These are phyloP conservation scores for Wallacemonas sp. DNA, from an alignment of 208 protist genomes.

Conservation along the genomic window DNA sequence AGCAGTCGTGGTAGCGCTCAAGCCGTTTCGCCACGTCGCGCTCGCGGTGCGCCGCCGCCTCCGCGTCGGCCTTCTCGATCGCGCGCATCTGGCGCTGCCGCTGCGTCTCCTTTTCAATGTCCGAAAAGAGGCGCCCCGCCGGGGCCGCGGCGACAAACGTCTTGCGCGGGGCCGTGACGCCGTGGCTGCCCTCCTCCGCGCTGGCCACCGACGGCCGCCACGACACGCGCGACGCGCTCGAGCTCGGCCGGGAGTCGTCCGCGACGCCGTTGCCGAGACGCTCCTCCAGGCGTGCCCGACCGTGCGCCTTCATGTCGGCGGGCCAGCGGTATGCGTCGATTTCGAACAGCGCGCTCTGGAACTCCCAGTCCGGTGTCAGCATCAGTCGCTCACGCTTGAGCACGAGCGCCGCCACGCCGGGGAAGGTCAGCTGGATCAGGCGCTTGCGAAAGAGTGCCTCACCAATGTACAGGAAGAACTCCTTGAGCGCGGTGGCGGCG, in stretches of 20 bases:
- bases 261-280: slow-evolving; percentile 15
- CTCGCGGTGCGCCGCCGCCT: slow-evolving; percentile 12
- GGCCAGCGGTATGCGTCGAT: slow-evolving; percentile 81
- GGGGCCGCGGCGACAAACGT: slow-evolving; percentile 70
- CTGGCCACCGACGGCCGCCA: slow-evolving; percentile 20
- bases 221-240: slow-evolving; percentile 21
- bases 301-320: slow-evolving; percentile 39
- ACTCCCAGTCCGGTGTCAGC: slow-evolving; percentile 49
- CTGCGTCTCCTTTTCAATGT: slow-evolving; percentile 66
- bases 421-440: slow-evolving; percentile 66
- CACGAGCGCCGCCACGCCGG: slow-evolving; percentile 59
- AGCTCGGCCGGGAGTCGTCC: slow-evolving; percentile 34
- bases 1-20: slow-evolving; percentile 24
- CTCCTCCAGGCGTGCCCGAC: slow-evolving; percentile 31
- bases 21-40: slow-evolving; percentile 15
- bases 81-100: slow-evolving; percentile 29
- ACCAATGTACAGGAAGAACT: slow-evolving; percentile 86
- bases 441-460: slow-evolving; percentile 72
- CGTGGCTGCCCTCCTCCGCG: not conserved
- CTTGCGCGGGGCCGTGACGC: slow-evolving; percentile 23
- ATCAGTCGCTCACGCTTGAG: slow-evolving; percentile 63
- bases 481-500: slow-evolving; percentile 58
- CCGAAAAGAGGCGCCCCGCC: slow-evolving; percentile 71
- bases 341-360: slow-evolving; percentile 65
- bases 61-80: slow-evolving; percentile 20